phyloP scores from a whole-genome alignment of 2,329 filamentous ascomycete genomes.

The Gnomoniopsis smithogilvyi region DNA sequence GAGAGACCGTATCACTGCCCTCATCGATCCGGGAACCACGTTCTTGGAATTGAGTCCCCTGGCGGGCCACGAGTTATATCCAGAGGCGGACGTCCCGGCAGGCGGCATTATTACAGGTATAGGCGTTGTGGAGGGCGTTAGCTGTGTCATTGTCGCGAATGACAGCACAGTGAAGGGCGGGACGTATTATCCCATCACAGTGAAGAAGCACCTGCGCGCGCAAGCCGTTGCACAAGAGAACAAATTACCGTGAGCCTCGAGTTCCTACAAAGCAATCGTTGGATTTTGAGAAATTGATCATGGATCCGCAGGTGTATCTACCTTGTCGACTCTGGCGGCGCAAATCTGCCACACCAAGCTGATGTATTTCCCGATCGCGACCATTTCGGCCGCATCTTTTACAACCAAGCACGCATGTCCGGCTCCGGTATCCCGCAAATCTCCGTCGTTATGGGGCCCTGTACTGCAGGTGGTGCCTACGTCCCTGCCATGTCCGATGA shows the following conservation, averaged over 20 bases:
- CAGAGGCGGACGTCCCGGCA: constrained; percentile 80
- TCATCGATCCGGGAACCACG: constrained; percentile 84
- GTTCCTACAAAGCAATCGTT: not conserved
- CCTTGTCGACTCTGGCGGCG: constrained; percentile 91
- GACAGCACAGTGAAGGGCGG: constrained; percentile 97
- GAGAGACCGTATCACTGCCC: constrained; percentile 78
- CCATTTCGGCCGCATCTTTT: constrained; percentile 97
- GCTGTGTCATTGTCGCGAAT: constrained; percentile 91
- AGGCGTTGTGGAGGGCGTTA: constrained; percentile 84
- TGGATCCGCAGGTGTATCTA: constrained; percentile 71
- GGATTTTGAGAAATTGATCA: not conserved
- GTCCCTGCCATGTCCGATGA: constrained; percentile 98
- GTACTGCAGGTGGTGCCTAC: constrained; percentile 93
- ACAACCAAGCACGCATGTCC: constrained; percentile 95
- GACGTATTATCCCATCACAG: constrained; percentile 94
- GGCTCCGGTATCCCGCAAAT: constrained; percentile 86
- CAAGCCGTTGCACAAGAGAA: constrained; percentile 92
- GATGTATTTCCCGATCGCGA: constrained; percentile 94
- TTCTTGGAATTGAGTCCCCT: constrained; percentile 95
- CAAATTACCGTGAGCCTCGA: constrained; percentile 56
- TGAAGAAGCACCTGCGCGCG: constrained; percentile 94
- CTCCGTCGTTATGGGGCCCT: constrained; percentile 94
- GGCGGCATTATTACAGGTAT: constrained; percentile 92
- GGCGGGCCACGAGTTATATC: constrained; percentile 82
- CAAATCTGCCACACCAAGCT: constrained; percentile 90